Evolutionary conservation across 2,329 filamentous ascomycete genomes (phyloP), one percentile per base, ranked within the genome.

Genomic region (Trichoderma koningii): DNA sequence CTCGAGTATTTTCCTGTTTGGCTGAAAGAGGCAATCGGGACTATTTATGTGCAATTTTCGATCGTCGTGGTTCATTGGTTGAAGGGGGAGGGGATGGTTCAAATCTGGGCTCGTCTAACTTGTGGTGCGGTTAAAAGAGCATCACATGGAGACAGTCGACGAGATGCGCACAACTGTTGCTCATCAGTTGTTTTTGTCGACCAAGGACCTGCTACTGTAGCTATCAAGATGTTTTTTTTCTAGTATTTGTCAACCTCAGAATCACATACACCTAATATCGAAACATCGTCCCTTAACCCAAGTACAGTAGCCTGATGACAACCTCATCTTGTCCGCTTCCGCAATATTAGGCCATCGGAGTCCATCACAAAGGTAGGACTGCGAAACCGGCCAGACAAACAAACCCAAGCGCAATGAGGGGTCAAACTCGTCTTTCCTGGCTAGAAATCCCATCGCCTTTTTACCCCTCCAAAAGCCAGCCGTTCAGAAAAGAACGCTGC

Each of bases 21-120:
- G 56, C 56, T 60, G 34, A 28, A 60, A 60, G 56, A 60, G 56
- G 56, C 45, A 60, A 60, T 60, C 21, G 56, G 47, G 3, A 51
- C 56, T 51, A 60, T 60, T 60, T 60, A 10, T 23, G 38, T 60
- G 56, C 47, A 51, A 60, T 60, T 42, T 14, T 41, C 23, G 17
- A 17, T 23, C 15, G 48, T 28, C 30, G 30, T 26, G 19, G 47
- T 15, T 42, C 15, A 60, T 60, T 51, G 56, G 56, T 34, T 19
- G 12, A 21, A 23, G 3, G 23, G 15, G 14, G 42, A 7, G 21
- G 26, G 19, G 42, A 21, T 19, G 34, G 1, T 34, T 48, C 7
- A 34, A 10, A 17, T 4, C 1, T 47, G 26, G 17, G 28, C 42
- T 23, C 51, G 45, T 23, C 56, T 23, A 28, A 48, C 23, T 42